A percentile compares a stretch with the other conserved stretches of the same genome.
Conservation (phyloP, 2,329 filamentous ascomycete species). For the Aspergillus transmontanensis region DNA sequence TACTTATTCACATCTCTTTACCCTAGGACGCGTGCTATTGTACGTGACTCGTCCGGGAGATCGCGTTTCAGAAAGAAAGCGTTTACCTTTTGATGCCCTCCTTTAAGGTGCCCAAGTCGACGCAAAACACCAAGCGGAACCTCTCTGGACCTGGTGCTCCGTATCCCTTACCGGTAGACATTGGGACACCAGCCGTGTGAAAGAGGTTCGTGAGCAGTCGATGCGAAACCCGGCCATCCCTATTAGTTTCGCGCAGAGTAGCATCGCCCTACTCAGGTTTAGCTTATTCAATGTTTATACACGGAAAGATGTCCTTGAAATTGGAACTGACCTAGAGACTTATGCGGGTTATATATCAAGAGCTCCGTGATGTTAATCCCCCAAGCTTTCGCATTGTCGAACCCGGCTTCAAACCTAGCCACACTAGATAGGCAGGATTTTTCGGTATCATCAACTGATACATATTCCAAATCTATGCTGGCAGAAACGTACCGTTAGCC, state of each 20-base stretch:
- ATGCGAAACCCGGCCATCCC: background rate
- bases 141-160: background rate
- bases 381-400: background rate
- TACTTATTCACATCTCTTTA: background rate
- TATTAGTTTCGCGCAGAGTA: background rate
- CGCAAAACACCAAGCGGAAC: background rate
- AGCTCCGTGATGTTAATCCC: background rate
- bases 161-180: background rate
- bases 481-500: background rate
- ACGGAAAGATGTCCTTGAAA: accelerated
- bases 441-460: background rate
- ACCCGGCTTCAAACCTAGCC: background rate
- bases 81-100: background rate
- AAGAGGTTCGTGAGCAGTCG: background rate
- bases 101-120: background rate
- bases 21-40: background rate
- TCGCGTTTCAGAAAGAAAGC: background rate
- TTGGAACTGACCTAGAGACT: background rate
- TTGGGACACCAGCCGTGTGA: background rate
- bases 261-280: background rate
- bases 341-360: background rate
- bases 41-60: background rate
- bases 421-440: background rate
- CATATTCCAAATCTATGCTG: background rate
- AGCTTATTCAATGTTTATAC: background rate